Percentiles rank a stretch among this genome's conserved stretches.
Evolutionary conservation across 331 rosid genomes (phyloP).

Genomic region (Malus hybrid): DNA sequence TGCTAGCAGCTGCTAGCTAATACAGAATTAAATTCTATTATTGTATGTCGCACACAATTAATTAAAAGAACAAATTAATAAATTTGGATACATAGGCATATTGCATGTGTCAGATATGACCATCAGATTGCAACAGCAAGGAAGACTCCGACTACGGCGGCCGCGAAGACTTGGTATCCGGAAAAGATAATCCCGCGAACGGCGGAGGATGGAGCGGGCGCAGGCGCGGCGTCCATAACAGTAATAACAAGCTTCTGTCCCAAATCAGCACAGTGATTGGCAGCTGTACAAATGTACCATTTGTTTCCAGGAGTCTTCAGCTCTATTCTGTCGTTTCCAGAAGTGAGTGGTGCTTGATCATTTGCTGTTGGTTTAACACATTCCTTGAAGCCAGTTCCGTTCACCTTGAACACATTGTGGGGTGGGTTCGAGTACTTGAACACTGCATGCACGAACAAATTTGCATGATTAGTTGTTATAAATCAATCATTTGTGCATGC

Average conservation of each 20-base stretch:
- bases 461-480: background rate
- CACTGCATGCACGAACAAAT: constrained; percentile 7
- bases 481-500: background rate
- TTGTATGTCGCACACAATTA: background rate
- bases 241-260: constrained; percentile 29
- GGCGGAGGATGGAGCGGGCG: constrained; percentile 3
- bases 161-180: background rate
- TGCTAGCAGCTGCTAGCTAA: background rate
- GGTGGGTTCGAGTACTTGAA: constrained; percentile 20
- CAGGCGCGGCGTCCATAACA: constrained; percentile 9
- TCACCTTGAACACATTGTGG: constrained; percentile 30
- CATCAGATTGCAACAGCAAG: background rate
- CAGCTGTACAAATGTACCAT: constrained; percentile 33
- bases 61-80: background rate
- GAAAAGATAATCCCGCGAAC: background rate
- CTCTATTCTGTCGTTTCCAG: constrained; percentile 22
- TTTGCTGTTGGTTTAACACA: constrained; percentile 15
- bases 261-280: constrained; percentile 5
- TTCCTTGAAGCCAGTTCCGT: constrained; percentile 18
- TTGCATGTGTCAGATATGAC: background rate
- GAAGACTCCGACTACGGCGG: background rate
- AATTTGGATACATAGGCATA: background rate
- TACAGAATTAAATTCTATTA: background rate
- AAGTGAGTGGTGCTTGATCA: constrained; percentile 1
- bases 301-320: constrained; percentile 16